Percentiles rank a stretch among this genome's conserved stretches.
Evolutionary conservation across 768 basidiomycete genomes (phyloP).

Genomic region (Hygrophoropsis aurantiaca): DNA sequence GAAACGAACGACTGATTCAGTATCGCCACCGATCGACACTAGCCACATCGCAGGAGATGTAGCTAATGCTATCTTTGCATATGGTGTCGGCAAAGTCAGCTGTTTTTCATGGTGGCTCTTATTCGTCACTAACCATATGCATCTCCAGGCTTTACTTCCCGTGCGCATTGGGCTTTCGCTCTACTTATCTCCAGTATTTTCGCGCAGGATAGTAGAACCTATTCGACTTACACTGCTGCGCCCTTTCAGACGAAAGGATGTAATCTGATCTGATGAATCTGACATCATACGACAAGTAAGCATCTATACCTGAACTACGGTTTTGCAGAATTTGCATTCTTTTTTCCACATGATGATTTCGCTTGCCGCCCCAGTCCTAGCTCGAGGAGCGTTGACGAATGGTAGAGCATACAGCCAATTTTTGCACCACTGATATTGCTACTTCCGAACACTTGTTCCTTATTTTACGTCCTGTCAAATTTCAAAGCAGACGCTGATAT

Average conservation of each 20-base stretch:
- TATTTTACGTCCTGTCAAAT: too few relatives aligned
- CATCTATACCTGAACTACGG: too few relatives aligned
- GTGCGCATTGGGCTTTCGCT: conserved; percentile 69
- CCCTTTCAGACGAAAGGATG: conserved; percentile 12
- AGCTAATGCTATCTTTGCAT: conserved; percentile 81
- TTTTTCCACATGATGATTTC: conserved; percentile 51
- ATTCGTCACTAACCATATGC: not conserved
- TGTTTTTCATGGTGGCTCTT: not conserved
- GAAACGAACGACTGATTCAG: conserved; percentile 36
- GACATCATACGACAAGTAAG: too few relatives aligned
- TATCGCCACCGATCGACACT: conserved; percentile 15
- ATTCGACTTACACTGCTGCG: conserved; percentile 34
- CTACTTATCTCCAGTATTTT: conserved; percentile 73
- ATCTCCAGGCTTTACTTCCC: conserved; percentile 66
- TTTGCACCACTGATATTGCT: conserved; percentile 58
- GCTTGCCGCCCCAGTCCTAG: conserved; percentile 79
- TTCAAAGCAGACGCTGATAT: too few relatives aligned
- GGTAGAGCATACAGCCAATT: conserved; percentile 69
- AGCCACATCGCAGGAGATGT: conserved; percentile 68
- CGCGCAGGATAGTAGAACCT: conserved; percentile 65
- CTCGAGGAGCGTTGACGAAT: conserved; percentile 55
- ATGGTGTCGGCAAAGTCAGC: conserved; percentile 73
- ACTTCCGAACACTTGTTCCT: not conserved
- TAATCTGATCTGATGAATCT: not conserved
- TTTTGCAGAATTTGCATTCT: too few relatives aligned